These are phyloP conservation scores for Candida maesae DNA, from an alignment of 805 yeast genomes.

Conservation along the genomic window DNA sequence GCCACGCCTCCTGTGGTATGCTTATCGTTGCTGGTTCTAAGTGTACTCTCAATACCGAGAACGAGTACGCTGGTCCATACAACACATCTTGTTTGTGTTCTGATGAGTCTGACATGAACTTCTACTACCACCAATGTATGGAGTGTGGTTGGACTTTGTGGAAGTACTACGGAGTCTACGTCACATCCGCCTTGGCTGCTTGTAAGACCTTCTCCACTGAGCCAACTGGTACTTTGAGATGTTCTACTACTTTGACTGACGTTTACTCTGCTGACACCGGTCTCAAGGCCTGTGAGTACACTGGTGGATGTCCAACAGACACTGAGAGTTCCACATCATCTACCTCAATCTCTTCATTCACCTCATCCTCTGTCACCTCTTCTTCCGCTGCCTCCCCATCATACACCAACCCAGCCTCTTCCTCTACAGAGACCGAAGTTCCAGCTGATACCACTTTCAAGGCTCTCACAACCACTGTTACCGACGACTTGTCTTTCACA, in stretches of 20 bases:
- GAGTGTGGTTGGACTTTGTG: constrained; percentile 13
- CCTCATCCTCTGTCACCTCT: constrained; percentile 11
- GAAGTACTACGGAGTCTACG: constrained; percentile 9
- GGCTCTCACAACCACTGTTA: background rate
- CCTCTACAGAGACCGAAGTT: too few species aligned
- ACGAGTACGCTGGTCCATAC: background rate
- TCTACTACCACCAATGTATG: constrained; percentile 8
- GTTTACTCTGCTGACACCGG: background rate
- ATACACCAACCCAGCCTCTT: constrained; percentile 7
- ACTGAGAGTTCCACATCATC: too few species aligned
- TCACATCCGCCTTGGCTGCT: background rate
- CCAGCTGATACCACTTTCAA: background rate
- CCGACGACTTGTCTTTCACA: background rate
- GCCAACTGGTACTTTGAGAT: background rate
- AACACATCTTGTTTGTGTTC: background rate
- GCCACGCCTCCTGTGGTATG: constrained; percentile 12
- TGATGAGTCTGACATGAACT: constrained; percentile 1
- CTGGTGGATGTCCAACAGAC: too few species aligned
- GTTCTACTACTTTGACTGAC: background rate
- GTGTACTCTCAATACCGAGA: constrained; percentile 4
- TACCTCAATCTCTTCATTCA: background rate
- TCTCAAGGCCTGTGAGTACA: too few species aligned
- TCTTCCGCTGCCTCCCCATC: constrained; percentile 9
- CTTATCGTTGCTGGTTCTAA: constrained; percentile 6
- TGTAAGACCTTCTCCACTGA: background rate